phyloP scores from a whole-genome alignment of 106 monocot species.

The Dioscorea dumetorum region DNA sequence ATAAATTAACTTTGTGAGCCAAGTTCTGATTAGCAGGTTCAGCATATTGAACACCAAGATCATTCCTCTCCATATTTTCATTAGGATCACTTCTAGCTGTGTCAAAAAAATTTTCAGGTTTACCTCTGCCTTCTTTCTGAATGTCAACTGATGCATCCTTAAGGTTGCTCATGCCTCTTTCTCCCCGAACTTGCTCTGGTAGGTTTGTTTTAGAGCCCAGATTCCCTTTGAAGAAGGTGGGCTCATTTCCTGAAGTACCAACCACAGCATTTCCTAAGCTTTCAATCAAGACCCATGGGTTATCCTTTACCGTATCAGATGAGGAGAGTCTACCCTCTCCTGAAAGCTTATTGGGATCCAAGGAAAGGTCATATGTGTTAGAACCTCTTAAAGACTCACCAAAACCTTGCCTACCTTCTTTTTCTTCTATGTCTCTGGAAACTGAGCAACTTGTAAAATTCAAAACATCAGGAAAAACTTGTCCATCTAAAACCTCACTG shows the following conservation, averaged over 20 bases:
- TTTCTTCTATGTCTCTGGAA: conserved; percentile 12
- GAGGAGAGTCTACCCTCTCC: conserved; percentile 5
- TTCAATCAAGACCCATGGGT: conserved; percentile 1
- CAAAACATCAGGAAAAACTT: conserved; percentile 16
- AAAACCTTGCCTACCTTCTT: conserved; percentile 11
- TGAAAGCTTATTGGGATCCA: conserved; percentile 13
- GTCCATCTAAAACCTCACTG: conserved; percentile 16
- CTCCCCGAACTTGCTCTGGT: conserved; percentile 9
- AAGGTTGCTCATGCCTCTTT: conserved; percentile 15
- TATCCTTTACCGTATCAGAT: conserved; percentile 15
- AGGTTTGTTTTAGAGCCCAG: conserved; percentile 22
- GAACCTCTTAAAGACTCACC: conserved; percentile 15
- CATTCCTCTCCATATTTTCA: conserved; percentile 19
- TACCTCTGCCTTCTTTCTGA: conserved; percentile 7
- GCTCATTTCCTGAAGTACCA: conserved; percentile 14
- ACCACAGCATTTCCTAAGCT: conserved; percentile 6
- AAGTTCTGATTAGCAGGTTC: conserved; percentile 16
- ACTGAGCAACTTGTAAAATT: conserved; percentile 14
- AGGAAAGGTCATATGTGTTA: conserved; percentile 2
- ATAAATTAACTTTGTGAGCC: conserved; percentile 16
- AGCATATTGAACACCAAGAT: conserved; percentile 11
- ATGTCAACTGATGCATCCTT: conserved; percentile 11
- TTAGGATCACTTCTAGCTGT: conserved; percentile 11
- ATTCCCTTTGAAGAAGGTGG: conserved; percentile 17
- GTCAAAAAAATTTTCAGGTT: conserved; percentile 20